Percentiles rank a stretch among this genome's conserved stretches.
These are phyloP conservation scores for Hippophae rhamnoides DNA, from an alignment of 306 rosid genomes.

Conservation along the genomic window DNA sequence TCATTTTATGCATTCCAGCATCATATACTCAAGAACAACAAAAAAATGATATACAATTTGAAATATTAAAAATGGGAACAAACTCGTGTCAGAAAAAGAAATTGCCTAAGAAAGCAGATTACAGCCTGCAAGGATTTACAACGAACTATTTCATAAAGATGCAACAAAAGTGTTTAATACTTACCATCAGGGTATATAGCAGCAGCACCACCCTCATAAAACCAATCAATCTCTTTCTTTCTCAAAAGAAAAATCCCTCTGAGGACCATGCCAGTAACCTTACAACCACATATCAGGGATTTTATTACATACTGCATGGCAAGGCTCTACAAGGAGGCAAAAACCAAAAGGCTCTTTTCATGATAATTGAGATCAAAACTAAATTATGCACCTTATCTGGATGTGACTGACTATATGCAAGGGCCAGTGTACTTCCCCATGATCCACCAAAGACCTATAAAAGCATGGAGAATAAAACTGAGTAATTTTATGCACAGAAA, in stretches of 20 bases:
- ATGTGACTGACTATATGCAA: constrained; percentile 88
- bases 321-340: not conserved
- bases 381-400: constrained; percentile 62
- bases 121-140: no score
- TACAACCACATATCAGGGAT: constrained; percentile 26
- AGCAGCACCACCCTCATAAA: constrained; percentile 98
- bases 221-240: constrained; percentile 95
- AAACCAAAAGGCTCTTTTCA: not conserved
- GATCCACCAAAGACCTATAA: constrained; percentile 92
- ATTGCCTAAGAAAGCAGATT: no score
- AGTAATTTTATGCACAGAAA: constrained; percentile 4
- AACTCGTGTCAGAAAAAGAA: no score
- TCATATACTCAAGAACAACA: not conserved
- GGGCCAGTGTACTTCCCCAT: constrained; percentile 95
- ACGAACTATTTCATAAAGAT: no score
- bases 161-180: not conserved
- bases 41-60: not conserved
- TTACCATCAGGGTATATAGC: constrained; percentile 90
- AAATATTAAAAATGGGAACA: no score
- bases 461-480: constrained; percentile 18
- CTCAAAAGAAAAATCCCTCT: constrained; percentile 86
- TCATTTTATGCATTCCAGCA: no score
- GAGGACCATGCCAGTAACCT: constrained; percentile 84
- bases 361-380: constrained; percentile 13
- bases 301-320: constrained; percentile 10